Evolutionary conservation across 1,284 basidiomycete genomes (phyloP).

Genomic region (Apiotrichum porosum): DNA sequence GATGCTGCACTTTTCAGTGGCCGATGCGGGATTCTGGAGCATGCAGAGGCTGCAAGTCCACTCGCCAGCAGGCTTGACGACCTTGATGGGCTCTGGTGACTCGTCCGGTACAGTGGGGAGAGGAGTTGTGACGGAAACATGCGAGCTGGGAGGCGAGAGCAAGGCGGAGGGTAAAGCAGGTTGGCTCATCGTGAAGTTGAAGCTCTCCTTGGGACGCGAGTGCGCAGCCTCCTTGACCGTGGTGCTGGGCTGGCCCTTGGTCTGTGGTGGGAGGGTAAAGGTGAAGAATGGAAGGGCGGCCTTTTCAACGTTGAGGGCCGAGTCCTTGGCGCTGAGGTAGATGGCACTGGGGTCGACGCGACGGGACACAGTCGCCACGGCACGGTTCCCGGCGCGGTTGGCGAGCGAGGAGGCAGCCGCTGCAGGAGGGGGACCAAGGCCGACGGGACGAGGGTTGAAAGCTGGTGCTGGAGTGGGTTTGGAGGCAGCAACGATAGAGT

Average conservation of each 20-base stretch:
- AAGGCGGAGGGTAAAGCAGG: neutral
- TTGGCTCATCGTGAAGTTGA: constrained; percentile 15
- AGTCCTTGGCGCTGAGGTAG: constrained; percentile 37
- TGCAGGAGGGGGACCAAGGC: constrained; percentile 10
- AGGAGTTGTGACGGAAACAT: no score
- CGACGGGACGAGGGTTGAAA: constrained; percentile 12
- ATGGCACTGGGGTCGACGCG: constrained; percentile 13
- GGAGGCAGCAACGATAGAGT: constrained; percentile 10
- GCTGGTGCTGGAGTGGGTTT: constrained; percentile 8
- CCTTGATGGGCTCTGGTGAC: no score
- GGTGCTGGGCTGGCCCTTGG: constrained; percentile 11
- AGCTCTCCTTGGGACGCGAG: constrained; percentile 1
- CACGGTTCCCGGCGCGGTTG: no score
- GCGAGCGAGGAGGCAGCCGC: neutral
- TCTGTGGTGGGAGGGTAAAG: constrained; percentile 14
- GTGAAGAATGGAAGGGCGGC: constrained; percentile 34
- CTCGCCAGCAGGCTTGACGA: constrained; percentile 18
- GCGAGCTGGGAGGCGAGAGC: no score
- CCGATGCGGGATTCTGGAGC: constrained; percentile 52
- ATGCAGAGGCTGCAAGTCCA: constrained; percentile 55
- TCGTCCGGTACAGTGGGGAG: no score
- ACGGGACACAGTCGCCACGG: neutral
- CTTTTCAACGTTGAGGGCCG: constrained; percentile 31
- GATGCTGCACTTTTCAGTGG: constrained; percentile 53
- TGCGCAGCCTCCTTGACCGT: constrained; percentile 12